phyloP scores from a whole-genome alignment of 345 rosid species.

The Boechera divaricarpa region DNA sequence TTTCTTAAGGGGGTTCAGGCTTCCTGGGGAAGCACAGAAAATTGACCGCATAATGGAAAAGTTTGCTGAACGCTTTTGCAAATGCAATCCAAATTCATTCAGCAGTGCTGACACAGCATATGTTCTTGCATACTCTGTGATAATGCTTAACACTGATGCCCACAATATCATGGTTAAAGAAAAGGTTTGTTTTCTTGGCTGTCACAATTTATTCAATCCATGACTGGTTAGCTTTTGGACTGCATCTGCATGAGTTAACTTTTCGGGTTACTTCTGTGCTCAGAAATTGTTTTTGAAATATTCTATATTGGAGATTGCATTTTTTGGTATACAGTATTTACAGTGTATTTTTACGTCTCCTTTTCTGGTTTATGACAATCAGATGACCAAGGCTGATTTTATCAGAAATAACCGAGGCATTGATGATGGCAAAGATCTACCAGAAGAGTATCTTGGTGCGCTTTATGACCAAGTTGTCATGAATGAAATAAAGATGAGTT shows the following conservation, averaged over 20 bases:
- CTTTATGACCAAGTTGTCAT: constrained; percentile 86
- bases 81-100: constrained; percentile 89
- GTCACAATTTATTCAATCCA: constrained; percentile 21
- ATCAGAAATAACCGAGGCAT: constrained; percentile 90
- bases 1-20: constrained; percentile 86
- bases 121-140: constrained; percentile 95
- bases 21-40: constrained; percentile 99
- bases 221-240: constrained; percentile 22
- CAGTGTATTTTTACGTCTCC: constrained; percentile 19
- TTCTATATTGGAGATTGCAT: constrained; percentile 22
- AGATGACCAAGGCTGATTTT: constrained; percentile 95
- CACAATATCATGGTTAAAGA: constrained; percentile 96
- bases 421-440: constrained; percentile 95
- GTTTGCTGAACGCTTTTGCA: constrained; percentile 97
- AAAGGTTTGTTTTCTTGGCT: constrained; percentile 67
- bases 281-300: constrained; percentile 11
- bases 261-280: constrained; percentile 12
- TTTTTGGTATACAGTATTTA: constrained; percentile 14
- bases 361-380: constrained; percentile 40
- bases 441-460: constrained; percentile 85
- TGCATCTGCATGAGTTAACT: constrained; percentile 30
- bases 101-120: constrained; percentile 96
- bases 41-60: constrained; percentile 97
- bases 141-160: constrained; percentile 97
- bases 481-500: constrained; percentile 93